Conservation (phyloP, 768 basidiomycete genomes). For the Hypholoma fasciculare region DNA sequence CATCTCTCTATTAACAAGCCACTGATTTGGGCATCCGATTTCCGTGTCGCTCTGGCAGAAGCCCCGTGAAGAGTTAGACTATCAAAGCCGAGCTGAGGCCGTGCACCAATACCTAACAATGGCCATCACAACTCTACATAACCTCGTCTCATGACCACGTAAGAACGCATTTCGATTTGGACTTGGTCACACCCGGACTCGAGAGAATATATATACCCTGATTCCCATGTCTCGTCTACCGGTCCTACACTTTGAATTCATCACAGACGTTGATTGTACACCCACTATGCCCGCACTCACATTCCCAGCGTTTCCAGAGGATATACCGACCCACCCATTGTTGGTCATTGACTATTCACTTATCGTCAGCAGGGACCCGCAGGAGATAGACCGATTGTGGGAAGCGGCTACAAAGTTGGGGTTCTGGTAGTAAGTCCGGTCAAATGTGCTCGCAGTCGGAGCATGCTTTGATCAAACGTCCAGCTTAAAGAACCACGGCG, state of each 20-base stretch:
- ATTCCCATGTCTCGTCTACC: background rate
- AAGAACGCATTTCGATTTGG: background rate
- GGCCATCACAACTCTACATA: background rate
- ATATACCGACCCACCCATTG: slow-evolving; percentile 54
- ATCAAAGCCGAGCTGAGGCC: no score
- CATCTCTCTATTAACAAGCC: no score
- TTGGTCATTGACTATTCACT: slow-evolving; percentile 56
- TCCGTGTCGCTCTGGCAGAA: no score
- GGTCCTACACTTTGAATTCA: no score
- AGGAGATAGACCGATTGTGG: slow-evolving; percentile 54
- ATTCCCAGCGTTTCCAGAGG: slow-evolving; percentile 47
- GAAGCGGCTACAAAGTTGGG: slow-evolving; percentile 57
- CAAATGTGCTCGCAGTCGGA: slow-evolving; percentile 1
- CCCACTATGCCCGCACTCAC: slow-evolving; percentile 19
- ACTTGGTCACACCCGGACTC: background rate
- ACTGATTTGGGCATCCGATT: no score
- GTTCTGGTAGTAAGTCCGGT: slow-evolving; percentile 62
- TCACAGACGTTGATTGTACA: background rate
- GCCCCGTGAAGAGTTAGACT: no score
- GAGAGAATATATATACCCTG: background rate
- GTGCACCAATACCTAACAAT: no score
- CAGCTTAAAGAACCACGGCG: slow-evolving; percentile 59
- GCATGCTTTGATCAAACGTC: background rate
- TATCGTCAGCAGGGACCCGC: slow-evolving; percentile 37
- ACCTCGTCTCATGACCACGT: background rate